Conservation (phyloP, 2,329 filamentous ascomycete genomes). For the Exophiala sp. region DNA sequence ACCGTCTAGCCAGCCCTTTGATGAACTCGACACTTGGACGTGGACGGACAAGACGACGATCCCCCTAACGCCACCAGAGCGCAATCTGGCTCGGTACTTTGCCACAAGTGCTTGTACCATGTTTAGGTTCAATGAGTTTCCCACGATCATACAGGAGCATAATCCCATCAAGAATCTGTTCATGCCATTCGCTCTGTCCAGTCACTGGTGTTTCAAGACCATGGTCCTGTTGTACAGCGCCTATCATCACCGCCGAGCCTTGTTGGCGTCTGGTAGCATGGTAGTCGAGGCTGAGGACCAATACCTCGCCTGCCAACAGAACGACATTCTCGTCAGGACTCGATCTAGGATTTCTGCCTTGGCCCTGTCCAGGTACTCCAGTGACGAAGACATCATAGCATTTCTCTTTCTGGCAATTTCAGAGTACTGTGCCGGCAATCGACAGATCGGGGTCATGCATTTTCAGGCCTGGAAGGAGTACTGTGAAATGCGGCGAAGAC, state of each 20-base stretch:
- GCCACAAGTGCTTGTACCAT: slow-evolving; percentile 14
- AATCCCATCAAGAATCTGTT: slow-evolving; percentile 16
- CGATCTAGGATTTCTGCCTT: slow-evolving; percentile 20
- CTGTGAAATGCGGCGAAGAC: slow-evolving; percentile 19
- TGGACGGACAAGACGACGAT: slow-evolving; percentile 1
- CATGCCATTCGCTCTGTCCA: slow-evolving; percentile 17
- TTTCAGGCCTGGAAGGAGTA: slow-evolving; percentile 23
- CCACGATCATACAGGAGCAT: slow-evolving; percentile 14
- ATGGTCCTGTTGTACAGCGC: slow-evolving; percentile 19
- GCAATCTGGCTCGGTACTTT: slow-evolving; percentile 19
- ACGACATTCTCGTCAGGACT: slow-evolving; percentile 17
- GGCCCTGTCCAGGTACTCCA: slow-evolving; percentile 13
- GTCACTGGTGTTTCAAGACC: slow-evolving; percentile 23
- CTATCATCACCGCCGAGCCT: slow-evolving; percentile 10
- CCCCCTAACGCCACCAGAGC: slow-evolving; percentile 8
- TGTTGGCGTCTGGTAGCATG: not conserved
- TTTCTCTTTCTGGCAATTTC: slow-evolving; percentile 20
- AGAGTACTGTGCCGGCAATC: slow-evolving; percentile 17
- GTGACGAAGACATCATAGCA: slow-evolving; percentile 19
- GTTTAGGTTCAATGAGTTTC: slow-evolving; percentile 15
- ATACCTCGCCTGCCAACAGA: slow-evolving; percentile 19
- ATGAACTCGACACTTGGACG: slow-evolving; percentile 5
- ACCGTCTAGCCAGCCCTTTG: slow-evolving; percentile 2
- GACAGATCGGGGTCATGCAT: slow-evolving; percentile 20
- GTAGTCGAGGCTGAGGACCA: slow-evolving; percentile 15